Evolutionary conservation across 2,329 filamentous ascomycete species (phyloP).

Genomic region (Ilyonectria mors-panacis): DNA sequence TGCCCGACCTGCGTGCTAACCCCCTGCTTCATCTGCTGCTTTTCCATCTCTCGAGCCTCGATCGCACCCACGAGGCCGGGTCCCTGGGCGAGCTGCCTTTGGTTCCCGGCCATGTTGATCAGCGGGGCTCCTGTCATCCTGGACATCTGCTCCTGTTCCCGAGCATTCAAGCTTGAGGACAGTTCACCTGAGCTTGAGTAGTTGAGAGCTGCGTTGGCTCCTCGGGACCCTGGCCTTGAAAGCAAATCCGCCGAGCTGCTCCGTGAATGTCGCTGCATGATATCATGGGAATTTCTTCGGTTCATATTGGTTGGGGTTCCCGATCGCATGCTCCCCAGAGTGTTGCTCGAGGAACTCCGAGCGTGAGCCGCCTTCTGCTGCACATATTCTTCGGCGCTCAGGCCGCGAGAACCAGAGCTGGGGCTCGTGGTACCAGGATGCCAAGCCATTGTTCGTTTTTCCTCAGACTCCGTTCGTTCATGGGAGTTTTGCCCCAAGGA

Average conservation of each 20-base stretch:
- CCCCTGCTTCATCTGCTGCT: conserved; percentile 56
- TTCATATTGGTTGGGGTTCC: conserved; percentile 52
- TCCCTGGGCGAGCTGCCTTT: conserved; percentile 65
- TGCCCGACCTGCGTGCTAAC: conserved; percentile 40
- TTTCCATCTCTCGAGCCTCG: conserved; percentile 84
- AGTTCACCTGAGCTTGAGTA: conserved; percentile 59
- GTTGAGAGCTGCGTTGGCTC: conserved; percentile 66
- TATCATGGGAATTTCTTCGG: conserved; percentile 59
- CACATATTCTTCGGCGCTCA: conserved; percentile 88
- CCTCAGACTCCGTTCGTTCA: conserved; percentile 64
- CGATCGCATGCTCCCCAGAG: conserved; percentile 48
- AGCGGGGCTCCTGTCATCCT: conserved; percentile 84
- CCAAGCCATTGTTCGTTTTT: conserved; percentile 81
- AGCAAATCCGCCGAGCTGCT: conserved; percentile 64
- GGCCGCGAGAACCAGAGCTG: conserved; percentile 62
- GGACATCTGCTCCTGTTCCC: conserved; percentile 91
- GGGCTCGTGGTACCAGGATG: conserved; percentile 76
- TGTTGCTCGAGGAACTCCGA: conserved; percentile 70
- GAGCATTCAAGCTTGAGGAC: conserved; percentile 79
- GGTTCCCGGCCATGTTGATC: conserved; percentile 73
- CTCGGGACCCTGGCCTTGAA: conserved; percentile 71
- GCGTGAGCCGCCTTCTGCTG: conserved; percentile 80
- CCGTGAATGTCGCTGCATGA: conserved; percentile 57
- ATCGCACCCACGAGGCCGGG: conserved; percentile 83
- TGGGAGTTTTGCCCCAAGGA: conserved; percentile 50